phyloP scores from a whole-genome alignment of 805 yeast genomes.

The Candida arabinofermentans region DNA sequence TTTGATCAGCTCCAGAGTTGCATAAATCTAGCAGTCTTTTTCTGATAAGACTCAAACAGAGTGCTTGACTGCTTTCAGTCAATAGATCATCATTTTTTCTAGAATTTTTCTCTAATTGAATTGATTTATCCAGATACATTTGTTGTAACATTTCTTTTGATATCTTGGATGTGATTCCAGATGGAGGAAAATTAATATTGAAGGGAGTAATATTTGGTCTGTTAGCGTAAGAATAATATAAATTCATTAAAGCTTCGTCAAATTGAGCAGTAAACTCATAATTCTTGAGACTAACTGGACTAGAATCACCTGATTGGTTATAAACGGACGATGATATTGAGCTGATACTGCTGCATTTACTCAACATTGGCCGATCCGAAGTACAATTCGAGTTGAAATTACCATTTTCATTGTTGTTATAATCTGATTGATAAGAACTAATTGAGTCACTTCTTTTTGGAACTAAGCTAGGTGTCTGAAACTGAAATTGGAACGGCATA shows the following conservation, averaged over 20 bases:
- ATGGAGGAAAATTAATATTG: constrained; percentile 60
- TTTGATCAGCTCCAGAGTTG: constrained; percentile 17
- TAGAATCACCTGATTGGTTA: constrained; percentile 11
- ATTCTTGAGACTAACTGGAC: constrained; percentile 20
- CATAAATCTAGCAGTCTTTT: constrained; percentile 31
- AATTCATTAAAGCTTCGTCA: constrained; percentile 41
- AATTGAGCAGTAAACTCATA: constrained; percentile 35
- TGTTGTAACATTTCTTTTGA: constrained; percentile 48
- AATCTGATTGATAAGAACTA: constrained; percentile 16
- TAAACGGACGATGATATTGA: constrained; percentile 21
- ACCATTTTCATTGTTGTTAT: constrained; percentile 2
- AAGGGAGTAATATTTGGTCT: constrained; percentile 69
- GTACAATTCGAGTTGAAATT: constrained; percentile 1
- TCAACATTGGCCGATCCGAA: constrained; percentile 5
- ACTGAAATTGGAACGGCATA: constrained; percentile 19
- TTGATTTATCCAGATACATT: constrained; percentile 13
- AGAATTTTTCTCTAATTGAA: constrained; percentile 24
- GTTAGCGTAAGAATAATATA: constrained; percentile 45
- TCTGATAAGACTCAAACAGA: constrained; percentile 29
- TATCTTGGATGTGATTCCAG: constrained; percentile 58
- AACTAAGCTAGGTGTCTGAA: constrained; percentile 20
- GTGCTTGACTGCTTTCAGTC: constrained; percentile 19
- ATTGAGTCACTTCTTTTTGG: constrained; percentile 17
- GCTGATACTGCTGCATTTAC: constrained; percentile 21
- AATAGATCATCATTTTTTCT: constrained; percentile 27